phyloP scores from a whole-genome alignment of 2,329 filamentous ascomycete species.

The Didymella pinodella region DNA sequence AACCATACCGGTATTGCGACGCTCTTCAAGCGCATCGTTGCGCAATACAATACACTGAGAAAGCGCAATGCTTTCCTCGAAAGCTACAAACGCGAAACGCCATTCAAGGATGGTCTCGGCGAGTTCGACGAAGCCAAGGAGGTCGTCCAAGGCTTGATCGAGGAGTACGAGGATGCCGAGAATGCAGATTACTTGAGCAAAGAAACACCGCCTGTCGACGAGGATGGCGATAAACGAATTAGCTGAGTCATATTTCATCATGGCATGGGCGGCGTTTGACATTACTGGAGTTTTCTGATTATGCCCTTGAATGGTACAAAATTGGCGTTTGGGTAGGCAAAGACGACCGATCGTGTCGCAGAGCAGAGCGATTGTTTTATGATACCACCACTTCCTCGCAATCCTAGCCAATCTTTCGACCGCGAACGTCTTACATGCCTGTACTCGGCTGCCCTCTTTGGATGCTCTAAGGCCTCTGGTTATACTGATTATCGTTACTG shows the following conservation, averaged over 20 bases:
- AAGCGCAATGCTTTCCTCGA: constrained; percentile 98
- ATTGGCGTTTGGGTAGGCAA: constrained; percentile 22
- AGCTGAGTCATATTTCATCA: constrained; percentile 10
- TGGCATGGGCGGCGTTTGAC: constrained; percentile 19
- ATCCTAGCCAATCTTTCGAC: constrained; percentile 5
- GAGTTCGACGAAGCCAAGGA: constrained; percentile 96
- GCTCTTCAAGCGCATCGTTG: constrained; percentile 92
- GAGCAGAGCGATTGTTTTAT: constrained; percentile 21
- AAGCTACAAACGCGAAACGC: constrained; percentile 92
- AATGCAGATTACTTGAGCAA: constrained; percentile 87
- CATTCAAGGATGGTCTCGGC: constrained; percentile 87
- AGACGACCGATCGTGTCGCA: constrained; percentile 16
- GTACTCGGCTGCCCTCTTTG: background rate
- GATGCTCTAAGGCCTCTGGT: background rate
- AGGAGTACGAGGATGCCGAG: constrained; percentile 96
- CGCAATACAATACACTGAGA: constrained; percentile 90
- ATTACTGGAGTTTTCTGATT: constrained; percentile 23
- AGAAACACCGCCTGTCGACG: constrained; percentile 58
- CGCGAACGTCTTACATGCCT: background rate
- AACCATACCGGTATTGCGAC: constrained; percentile 98
- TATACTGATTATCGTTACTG: constrained; percentile 2
- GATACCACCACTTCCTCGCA: constrained; percentile 26
- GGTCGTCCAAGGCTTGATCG: constrained; percentile 88
- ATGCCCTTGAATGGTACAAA: constrained; percentile 5
- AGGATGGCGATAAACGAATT: constrained; percentile 44